Evolutionary conservation across 306 rosid genomes (phyloP).

Genomic region (Hylodesmum podocarpum): DNA sequence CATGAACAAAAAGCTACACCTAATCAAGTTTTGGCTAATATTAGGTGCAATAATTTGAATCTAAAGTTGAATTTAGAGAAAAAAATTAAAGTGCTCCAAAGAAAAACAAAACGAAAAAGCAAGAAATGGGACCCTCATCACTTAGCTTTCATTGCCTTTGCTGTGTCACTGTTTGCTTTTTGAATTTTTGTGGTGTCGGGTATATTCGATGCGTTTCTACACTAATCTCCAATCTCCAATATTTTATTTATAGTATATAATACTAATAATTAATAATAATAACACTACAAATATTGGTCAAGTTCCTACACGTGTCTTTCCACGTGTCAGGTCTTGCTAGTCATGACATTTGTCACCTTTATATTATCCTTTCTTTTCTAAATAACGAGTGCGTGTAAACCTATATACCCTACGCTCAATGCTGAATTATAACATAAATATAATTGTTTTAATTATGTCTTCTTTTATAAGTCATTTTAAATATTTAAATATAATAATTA

Average conservation of each 20-base stretch:
- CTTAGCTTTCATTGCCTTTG: not conserved
- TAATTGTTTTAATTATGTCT: too few species aligned
- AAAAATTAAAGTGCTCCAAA: not conserved
- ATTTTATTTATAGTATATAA: too few species aligned
- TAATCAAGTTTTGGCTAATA: not conserved
- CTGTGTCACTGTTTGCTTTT: not conserved
- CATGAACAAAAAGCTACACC: not conserved
- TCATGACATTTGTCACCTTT: not conserved
- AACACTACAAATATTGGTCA: not conserved
- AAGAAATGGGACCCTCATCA: slow-evolving; percentile 23
- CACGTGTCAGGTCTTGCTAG: too few species aligned
- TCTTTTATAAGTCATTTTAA: too few species aligned
- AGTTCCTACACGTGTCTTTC: not conserved
- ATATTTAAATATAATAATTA: too few species aligned
- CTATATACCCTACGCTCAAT: not conserved
- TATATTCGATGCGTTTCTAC: slow-evolving; percentile 12
- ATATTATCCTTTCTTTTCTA: not conserved
- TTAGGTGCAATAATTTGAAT: slow-evolving; percentile 11
- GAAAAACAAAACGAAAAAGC: not conserved
- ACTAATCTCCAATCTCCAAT: too few species aligned
- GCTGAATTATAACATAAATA: too few species aligned
- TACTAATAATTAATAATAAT: not conserved
- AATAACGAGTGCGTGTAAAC: not conserved
- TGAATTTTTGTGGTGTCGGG: slow-evolving; percentile 12
- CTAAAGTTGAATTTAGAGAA: not conserved